Evolutionary conservation across 1,284 basidiomycete species (phyloP).

Genomic region (Ustilago nuda): DNA sequence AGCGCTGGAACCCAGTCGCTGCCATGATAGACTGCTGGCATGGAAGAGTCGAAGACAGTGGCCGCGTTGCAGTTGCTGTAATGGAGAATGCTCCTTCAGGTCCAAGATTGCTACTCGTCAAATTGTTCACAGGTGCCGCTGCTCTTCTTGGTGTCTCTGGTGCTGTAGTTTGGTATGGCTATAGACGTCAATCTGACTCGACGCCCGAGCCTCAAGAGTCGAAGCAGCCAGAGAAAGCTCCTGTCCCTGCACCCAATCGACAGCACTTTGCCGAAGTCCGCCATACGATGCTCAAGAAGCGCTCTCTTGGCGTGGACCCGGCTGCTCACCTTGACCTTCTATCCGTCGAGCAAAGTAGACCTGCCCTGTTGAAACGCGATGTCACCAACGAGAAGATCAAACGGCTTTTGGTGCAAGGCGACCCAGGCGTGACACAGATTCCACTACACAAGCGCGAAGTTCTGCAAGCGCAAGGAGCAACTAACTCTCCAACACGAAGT

Average conservation of each 20-base stretch:
- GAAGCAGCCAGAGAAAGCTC: background rate
- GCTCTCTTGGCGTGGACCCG: background rate
- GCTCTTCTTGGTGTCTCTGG: constrained; percentile 8
- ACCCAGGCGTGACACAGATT: background rate
- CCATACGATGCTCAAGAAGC: background rate
- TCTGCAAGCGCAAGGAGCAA: background rate
- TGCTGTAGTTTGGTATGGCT: constrained; percentile 1
- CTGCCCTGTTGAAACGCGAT: background rate
- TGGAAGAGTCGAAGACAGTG: background rate
- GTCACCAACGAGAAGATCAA: background rate
- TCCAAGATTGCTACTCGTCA: background rate
- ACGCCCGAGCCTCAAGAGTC: background rate
- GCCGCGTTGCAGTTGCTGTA: background rate
- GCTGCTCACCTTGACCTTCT: background rate
- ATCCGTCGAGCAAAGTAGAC: background rate
- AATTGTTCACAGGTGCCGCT: background rate
- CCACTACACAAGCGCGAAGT: background rate
- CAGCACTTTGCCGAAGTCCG: background rate
- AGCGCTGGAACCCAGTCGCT: constrained; percentile 11
- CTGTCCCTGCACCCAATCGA: background rate
- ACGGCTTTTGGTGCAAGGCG: background rate
- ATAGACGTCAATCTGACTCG: background rate
- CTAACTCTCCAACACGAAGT: too few relatives aligned
- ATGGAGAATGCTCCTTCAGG: constrained; percentile 1
- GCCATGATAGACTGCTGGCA: background rate